Evolutionary conservation across 2,329 filamentous ascomycete genomes (phyloP).

Genomic region (Botrytis fragariae): DNA sequence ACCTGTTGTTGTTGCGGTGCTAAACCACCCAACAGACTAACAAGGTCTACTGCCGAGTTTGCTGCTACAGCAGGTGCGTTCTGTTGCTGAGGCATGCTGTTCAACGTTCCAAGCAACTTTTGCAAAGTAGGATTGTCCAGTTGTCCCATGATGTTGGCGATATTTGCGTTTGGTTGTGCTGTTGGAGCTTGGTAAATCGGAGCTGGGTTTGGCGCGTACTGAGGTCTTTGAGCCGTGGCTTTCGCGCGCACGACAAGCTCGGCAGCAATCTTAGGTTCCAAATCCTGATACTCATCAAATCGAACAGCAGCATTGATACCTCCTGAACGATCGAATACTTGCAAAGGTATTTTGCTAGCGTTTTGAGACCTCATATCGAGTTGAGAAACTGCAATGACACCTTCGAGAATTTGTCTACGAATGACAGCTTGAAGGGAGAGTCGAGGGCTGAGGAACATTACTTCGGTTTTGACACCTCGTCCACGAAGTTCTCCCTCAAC

Average conservation of each 20-base stretch:
- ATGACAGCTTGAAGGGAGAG: slow-evolving; percentile 78
- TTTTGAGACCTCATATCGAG: slow-evolving; percentile 68
- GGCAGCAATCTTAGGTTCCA: slow-evolving; percentile 74
- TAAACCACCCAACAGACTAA: slow-evolving; percentile 36
- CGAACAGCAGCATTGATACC: slow-evolving; percentile 69
- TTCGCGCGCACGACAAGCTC: slow-evolving; percentile 77
- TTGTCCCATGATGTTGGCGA: slow-evolving; percentile 63
- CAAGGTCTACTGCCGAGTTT: slow-evolving; percentile 39
- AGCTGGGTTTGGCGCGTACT: slow-evolving; percentile 25
- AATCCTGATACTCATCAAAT: slow-evolving; percentile 83
- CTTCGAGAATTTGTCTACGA: slow-evolving; percentile 80
- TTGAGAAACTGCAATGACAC: slow-evolving; percentile 80
- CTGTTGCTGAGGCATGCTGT: slow-evolving; percentile 29
- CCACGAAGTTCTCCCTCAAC: slow-evolving; percentile 73
- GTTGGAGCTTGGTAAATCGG: slow-evolving; percentile 40
- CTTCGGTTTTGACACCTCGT: slow-evolving; percentile 70
- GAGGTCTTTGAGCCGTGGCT: slow-evolving; percentile 43
- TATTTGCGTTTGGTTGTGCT: slow-evolving; percentile 45
- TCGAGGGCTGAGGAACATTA: slow-evolving; percentile 75
- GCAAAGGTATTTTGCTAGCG: slow-evolving; percentile 72
- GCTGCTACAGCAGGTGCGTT: slow-evolving; percentile 35
- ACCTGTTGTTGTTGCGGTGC: slow-evolving; percentile 26
- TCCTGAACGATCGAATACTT: slow-evolving; percentile 78
- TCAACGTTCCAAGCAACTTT: slow-evolving; percentile 62
- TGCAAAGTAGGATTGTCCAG: slow-evolving; percentile 70